Conservation (phyloP, 306 rosid species). For the Acacia confusa region DNA sequence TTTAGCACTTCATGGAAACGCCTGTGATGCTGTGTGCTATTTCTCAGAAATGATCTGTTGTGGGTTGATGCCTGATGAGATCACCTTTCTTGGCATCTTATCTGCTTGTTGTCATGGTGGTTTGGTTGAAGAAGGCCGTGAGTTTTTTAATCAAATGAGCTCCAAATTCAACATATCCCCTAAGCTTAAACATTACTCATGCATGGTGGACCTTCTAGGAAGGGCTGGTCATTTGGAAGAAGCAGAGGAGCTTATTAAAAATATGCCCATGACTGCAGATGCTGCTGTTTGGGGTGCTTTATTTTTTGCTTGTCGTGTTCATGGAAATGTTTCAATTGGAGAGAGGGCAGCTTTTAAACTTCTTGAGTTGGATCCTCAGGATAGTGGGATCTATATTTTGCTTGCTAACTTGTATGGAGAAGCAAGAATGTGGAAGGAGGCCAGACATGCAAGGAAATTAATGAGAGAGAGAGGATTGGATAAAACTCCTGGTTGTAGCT, state of each 20-base stretch:
- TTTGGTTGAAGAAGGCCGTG: constrained; percentile 71
- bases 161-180: constrained; percentile 48
- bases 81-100: constrained; percentile 79
- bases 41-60: constrained; percentile 60
- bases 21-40: constrained; percentile 57
- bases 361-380: constrained; percentile 72
- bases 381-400: constrained; percentile 70
- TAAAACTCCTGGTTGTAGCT: constrained; percentile 78
- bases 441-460: constrained; percentile 43
- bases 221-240: constrained; percentile 79
- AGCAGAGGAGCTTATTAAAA: constrained; percentile 60
- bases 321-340: constrained; percentile 60
- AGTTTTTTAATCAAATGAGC: constrained; percentile 63
- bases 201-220: constrained; percentile 89
- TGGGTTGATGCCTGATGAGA: constrained; percentile 75
- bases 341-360: constrained; percentile 74
- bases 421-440: constrained; percentile 67
- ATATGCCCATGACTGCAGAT: constrained; percentile 70
- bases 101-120: constrained; percentile 94
- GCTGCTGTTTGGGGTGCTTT: constrained; percentile 82
- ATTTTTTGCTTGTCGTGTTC: constrained; percentile 68
- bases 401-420: constrained; percentile 71
- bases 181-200: constrained; percentile 67
- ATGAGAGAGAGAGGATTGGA: constrained; percentile 63
- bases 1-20: constrained; percentile 71